Evolutionary conservation across 257 asterid genomes (phyloP), one percentile per base, ranked within the genome.

Genomic region (Solanum sitiens): DNA sequence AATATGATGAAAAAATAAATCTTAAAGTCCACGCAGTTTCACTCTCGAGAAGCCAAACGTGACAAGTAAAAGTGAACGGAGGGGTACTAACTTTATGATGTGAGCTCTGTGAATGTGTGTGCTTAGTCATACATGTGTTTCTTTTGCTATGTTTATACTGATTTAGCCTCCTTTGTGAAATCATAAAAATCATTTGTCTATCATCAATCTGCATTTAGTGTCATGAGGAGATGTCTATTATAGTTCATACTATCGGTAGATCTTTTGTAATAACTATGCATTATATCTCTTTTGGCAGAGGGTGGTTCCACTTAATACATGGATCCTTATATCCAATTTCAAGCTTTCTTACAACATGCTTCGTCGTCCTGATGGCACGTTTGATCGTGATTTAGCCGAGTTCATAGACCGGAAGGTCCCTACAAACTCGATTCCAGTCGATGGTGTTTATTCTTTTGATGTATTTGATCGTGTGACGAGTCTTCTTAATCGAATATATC

Each of bases 251-350:
- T 18, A 33, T 84, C 3, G 25, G 39, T 84, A 8, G 77, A 77
- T 74, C 15, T 53, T 45, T 50, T 71, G 30, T 32, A 68, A 4
- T 86, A 76, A 70, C 68, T 71, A 13, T 71, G 74, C 39, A 59
- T 65, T 35, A 8, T 86, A 63, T 79, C 65, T 12, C 70, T 45
- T 83, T 86, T 80, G 25, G 89, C 95, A 95, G 98, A 90, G 94
- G 74, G 91, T 95, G 89, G 99, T 96, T 87, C 99, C 99, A 8
- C 96, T 95, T 8, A 93, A 96, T 80, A 95, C 99, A 59, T 94
- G 98, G 98, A 94, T 96, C 87, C 92, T 96, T 53, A 96, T 96
- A 27, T 94, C 98, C 35, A 93, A 95, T 85, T 96, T 96, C 95
- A 96, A 96, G 95, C 95, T 96, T 12, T 92, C 97, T 4, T 96